Percentiles rank a stretch among this genome's conserved stretches.
Evolutionary conservation across 2,329 filamentous ascomycete species (phyloP).

Genomic region (Dactylellina sp.): DNA sequence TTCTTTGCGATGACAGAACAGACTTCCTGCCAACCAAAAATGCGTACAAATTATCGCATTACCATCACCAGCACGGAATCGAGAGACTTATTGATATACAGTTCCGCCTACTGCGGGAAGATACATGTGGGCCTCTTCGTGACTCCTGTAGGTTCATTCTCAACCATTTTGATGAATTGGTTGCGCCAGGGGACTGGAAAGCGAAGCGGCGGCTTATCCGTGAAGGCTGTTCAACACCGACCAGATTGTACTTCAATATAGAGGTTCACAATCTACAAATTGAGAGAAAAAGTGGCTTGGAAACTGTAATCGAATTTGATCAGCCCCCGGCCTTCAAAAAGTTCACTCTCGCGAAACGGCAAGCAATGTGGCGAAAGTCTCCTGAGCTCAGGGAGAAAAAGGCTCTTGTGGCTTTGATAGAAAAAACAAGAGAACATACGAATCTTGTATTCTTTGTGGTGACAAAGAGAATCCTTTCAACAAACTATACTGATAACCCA

Average conservation of each 20-base stretch:
- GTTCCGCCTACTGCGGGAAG: constrained; percentile 61
- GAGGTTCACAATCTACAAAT: constrained; percentile 30
- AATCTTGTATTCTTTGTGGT: constrained; percentile 60
- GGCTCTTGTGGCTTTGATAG: constrained; percentile 41
- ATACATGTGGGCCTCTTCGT: constrained; percentile 60
- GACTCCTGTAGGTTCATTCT: constrained; percentile 57
- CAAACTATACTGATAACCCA: background rate
- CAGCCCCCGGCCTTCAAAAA: constrained; percentile 30
- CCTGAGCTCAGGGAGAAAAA: constrained; percentile 57
- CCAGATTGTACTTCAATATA: constrained; percentile 29
- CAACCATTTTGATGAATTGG: constrained; percentile 26
- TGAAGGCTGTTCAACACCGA: constrained; percentile 34
- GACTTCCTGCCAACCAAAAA: constrained; percentile 57
- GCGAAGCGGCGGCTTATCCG: constrained; percentile 37
- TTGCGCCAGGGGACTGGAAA: constrained; percentile 30
- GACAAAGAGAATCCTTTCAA: constrained; percentile 56
- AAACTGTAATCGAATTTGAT: constrained; percentile 46
- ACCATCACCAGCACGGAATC: constrained; percentile 60
- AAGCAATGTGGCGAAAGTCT: constrained; percentile 49
- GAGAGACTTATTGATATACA: constrained; percentile 61
- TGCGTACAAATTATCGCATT: constrained; percentile 57
- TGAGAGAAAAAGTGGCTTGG: constrained; percentile 29
- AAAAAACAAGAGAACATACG: constrained; percentile 44
- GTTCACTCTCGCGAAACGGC: constrained; percentile 25
- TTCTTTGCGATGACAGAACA: constrained; percentile 54